Evolutionary conservation across 345 rosid genomes (phyloP).

Genomic region (Pugionium dolabratum): DNA sequence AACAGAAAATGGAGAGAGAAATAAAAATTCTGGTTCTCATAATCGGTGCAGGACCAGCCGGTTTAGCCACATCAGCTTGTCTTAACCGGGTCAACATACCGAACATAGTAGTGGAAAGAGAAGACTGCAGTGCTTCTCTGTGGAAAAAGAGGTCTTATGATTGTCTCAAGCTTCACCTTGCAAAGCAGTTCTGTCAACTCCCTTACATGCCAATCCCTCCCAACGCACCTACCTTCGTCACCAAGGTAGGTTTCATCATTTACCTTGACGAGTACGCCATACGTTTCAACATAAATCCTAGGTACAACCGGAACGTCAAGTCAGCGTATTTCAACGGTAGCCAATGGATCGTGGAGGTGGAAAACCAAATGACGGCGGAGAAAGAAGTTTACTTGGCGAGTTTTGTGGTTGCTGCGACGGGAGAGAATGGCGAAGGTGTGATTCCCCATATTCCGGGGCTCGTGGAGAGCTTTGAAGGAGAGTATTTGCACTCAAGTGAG

Average conservation of each 20-base stretch:
- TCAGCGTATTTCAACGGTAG: constrained; percentile 30
- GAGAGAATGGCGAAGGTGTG: constrained; percentile 48
- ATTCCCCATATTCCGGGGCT: constrained; percentile 48
- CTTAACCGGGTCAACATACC: constrained; percentile 44
- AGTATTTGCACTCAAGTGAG: constrained; percentile 48
- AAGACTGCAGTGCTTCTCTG: constrained; percentile 54
- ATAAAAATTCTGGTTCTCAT: constrained; percentile 42
- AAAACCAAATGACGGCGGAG: background rate
- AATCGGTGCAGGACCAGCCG: constrained; percentile 68
- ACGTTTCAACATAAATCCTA: constrained; percentile 39
- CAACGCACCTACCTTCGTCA: constrained; percentile 45
- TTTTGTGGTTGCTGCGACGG: constrained; percentile 55
- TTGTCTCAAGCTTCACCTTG: constrained; percentile 51
- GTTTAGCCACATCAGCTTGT: constrained; percentile 56
- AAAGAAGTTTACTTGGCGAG: constrained; percentile 40
- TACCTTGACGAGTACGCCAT: constrained; percentile 57
- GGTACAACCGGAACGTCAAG: constrained; percentile 38
- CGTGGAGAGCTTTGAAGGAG: constrained; percentile 42
- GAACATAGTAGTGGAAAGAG: constrained; percentile 52
- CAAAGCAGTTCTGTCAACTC: constrained; percentile 55
- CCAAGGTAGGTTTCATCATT: constrained; percentile 41
- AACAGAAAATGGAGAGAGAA: constrained; percentile 19
- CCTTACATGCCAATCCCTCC: constrained; percentile 51
- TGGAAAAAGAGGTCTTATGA: constrained; percentile 60
- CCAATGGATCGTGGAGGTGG: constrained; percentile 45